Conservation (phyloP, 2,329 filamentous ascomycete species). For the Neofusicoccum laricinum region DNA sequence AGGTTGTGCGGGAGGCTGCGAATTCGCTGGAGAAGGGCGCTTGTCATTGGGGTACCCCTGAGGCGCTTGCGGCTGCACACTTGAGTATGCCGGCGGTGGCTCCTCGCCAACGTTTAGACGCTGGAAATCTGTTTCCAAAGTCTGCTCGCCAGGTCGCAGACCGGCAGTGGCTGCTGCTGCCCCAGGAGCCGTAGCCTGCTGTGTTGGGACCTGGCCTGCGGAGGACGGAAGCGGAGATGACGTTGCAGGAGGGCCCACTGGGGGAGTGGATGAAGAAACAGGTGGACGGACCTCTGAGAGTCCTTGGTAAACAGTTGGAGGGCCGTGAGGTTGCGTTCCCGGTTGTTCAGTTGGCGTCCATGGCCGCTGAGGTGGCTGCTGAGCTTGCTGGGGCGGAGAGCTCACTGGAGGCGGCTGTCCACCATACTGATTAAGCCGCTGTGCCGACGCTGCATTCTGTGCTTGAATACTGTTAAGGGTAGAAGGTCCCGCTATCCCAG, state of each 20-base stretch:
- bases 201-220: conserved; percentile 26
- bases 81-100: conserved; percentile 94
- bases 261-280: background rate
- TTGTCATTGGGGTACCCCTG: conserved; percentile 77
- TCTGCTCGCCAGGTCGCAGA: conserved; percentile 44
- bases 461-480: conserved; percentile 73
- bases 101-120: conserved; percentile 77
- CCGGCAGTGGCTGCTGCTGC: background rate
- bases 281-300: conserved; percentile 61
- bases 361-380: conserved; percentile 57
- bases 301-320: conserved; percentile 89
- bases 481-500: conserved; percentile 81
- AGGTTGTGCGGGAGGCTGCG: conserved; percentile 26
- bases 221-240: conserved; percentile 35
- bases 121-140: conserved; percentile 83
- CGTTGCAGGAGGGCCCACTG: conserved; percentile 15
- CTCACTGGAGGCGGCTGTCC: conserved; percentile 45
- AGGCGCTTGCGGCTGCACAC: conserved; percentile 52
- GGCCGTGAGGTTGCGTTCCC: conserved; percentile 81
- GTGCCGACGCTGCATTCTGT: conserved; percentile 77
- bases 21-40: conserved; percentile 47
- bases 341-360: conserved; percentile 96
- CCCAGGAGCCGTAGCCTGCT: conserved; percentile 38
- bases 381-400: conserved; percentile 39
- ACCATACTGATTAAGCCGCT: conserved; percentile 74